Evolutionary conservation across 805 yeast genomes (phyloP).

Genomic region (Zygosaccharomyces siamensis): DNA sequence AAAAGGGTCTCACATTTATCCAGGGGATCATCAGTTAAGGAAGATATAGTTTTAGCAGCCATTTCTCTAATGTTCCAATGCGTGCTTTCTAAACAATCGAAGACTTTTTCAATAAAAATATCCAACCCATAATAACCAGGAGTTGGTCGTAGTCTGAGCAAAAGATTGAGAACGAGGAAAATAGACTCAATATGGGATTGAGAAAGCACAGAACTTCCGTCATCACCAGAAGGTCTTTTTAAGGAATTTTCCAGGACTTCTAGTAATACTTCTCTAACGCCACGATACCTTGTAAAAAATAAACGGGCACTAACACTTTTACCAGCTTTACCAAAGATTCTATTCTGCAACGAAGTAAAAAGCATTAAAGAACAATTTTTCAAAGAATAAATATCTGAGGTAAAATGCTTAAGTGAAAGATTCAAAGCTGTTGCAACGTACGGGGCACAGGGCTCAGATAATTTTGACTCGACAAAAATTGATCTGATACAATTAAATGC

Average conservation of each 20-base stretch:
- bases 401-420: slow-evolving; percentile 58
- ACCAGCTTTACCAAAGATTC: slow-evolving; percentile 62
- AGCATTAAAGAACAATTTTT: slow-evolving; percentile 93
- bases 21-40: slow-evolving; percentile 39
- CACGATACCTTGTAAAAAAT: slow-evolving; percentile 64
- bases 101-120: slow-evolving; percentile 48
- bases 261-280: slow-evolving; percentile 48
- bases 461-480: slow-evolving; percentile 63
- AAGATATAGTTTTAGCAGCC: slow-evolving; percentile 67
- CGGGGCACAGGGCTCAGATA: slow-evolving; percentile 49
- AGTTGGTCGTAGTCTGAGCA: slow-evolving; percentile 63
- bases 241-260: slow-evolving; percentile 37
- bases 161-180: slow-evolving; percentile 69
- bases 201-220: background rate
- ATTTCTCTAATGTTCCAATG: slow-evolving; percentile 86
- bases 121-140: slow-evolving; percentile 49
- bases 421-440: slow-evolving; percentile 56
- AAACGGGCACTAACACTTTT: slow-evolving; percentile 51
- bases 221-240: slow-evolving; percentile 14
- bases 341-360: slow-evolving; percentile 75
- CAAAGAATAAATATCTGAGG: slow-evolving; percentile 72
- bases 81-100: slow-evolving; percentile 45
- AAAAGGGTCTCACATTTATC: slow-evolving; percentile 32
- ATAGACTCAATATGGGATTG: slow-evolving; percentile 48
- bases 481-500: slow-evolving; percentile 83